phyloP scores from a whole-genome alignment of 805 yeast species.

The Lachancea waltii region DNA sequence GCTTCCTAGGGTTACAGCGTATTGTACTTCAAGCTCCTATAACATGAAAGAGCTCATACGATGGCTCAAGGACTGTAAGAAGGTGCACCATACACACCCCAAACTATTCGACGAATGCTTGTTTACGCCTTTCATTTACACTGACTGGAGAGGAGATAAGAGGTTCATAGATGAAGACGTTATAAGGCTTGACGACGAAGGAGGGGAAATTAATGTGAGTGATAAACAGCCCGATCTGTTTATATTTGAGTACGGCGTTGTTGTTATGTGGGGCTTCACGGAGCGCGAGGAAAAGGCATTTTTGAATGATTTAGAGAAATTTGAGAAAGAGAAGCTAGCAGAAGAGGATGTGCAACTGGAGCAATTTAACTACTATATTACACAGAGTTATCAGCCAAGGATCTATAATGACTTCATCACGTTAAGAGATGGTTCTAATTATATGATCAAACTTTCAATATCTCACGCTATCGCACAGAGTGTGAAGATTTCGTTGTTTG shows the following conservation, averaged over 20 bases:
- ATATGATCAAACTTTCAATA: conserved; percentile 85
- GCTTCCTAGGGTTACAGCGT: conserved; percentile 91
- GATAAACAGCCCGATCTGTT: conserved; percentile 72
- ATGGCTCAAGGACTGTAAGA: conserved; percentile 76
- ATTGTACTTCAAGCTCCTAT: conserved; percentile 91
- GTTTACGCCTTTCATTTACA: conserved; percentile 80
- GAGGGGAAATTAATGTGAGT: conserved; percentile 88
- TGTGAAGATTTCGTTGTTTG: conserved; percentile 90
- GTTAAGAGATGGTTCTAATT: conserved; percentile 77
- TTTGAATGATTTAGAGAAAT: conserved; percentile 76
- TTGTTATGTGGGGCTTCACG: conserved; percentile 93
- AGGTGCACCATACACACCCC: conserved; percentile 72
- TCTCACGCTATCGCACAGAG: conserved; percentile 96
- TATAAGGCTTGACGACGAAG: conserved; percentile 82
- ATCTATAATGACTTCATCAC: conserved; percentile 94
- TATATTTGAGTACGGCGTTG: conserved; percentile 94
- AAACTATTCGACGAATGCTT: conserved; percentile 90
- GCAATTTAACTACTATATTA: conserved; percentile 91
- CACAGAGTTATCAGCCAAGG: conserved; percentile 91
- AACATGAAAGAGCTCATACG: conserved; percentile 79
- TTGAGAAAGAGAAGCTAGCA: conserved; percentile 86
- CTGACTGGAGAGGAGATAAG: conserved; percentile 64
- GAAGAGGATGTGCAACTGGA: conserved; percentile 87
- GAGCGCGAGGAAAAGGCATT: conserved; percentile 77
- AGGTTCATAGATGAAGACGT: conserved; percentile 39